Conservation (phyloP, 202 grass and related monocot genomes). For the Bolboschoenoplectus hybrid region DNA sequence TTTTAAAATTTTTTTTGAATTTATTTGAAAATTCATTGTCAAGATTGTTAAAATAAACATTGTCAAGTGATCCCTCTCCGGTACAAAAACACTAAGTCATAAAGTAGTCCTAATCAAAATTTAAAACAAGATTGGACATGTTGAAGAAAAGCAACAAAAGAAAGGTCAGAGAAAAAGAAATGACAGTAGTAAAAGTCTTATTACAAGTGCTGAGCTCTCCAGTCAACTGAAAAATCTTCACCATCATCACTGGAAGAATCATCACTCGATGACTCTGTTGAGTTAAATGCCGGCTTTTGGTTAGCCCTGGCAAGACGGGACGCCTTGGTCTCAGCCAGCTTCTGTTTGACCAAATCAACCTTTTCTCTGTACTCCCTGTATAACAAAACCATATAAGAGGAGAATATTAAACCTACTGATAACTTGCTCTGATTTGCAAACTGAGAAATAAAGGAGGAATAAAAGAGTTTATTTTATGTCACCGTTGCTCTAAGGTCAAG, state of each 20-base stretch:
- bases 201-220: constrained; percentile 96
- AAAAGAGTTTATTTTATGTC: constrained; percentile 30
- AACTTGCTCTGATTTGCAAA: constrained; percentile 26
- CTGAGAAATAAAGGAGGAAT: neutral
- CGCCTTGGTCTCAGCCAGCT: constrained; percentile 66
- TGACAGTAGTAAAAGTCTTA: constrained; percentile 30
- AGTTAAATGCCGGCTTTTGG: constrained; percentile 54
- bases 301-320: constrained; percentile 57
- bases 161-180: neutral
- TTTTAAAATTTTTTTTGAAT: too few relatives aligned
- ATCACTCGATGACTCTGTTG: constrained; percentile 60
- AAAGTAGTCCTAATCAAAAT: constrained; percentile 11
- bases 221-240: constrained; percentile 78
- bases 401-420: constrained; percentile 20
- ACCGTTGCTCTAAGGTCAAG: constrained; percentile 85
- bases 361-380: constrained; percentile 75
- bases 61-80: too few relatives aligned
- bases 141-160: neutral
- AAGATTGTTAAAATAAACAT: too few relatives aligned
- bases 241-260: constrained; percentile 59
- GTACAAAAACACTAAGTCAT: neutral
- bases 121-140: constrained; percentile 17
- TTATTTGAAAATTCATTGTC: too few relatives aligned
- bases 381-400: constrained; percentile 30
- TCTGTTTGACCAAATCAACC: constrained; percentile 85